These are phyloP conservation scores for Ambrosiella cleistominuta DNA, from an alignment of 2,329 filamentous ascomycete genomes.

Conservation along the genomic window DNA sequence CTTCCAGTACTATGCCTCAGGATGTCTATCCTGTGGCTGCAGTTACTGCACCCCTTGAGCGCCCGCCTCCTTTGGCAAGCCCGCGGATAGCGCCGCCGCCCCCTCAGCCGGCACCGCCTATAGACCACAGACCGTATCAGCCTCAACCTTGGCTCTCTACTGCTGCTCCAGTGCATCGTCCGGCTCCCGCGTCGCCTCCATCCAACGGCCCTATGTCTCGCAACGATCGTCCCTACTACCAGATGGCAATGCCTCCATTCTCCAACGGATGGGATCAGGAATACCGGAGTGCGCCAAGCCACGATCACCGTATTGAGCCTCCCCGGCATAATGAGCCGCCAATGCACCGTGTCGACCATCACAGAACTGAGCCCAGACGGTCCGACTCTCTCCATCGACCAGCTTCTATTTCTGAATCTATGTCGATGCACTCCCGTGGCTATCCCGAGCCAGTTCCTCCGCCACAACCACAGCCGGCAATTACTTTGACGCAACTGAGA, in stretches of 20 bases:
- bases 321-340: background rate
- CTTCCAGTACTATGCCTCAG: background rate
- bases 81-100: constrained; percentile 4
- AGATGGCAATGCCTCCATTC: constrained; percentile 4
- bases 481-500: constrained; percentile 14
- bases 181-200: constrained; percentile 4
- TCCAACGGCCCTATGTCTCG: background rate
- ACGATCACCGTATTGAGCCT: constrained; percentile 4
- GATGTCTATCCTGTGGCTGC: background rate
- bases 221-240: constrained; percentile 6
- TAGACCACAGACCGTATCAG: constrained; percentile 3
- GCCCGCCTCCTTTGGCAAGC: constrained; percentile 15
- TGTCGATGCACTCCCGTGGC: constrained; percentile 6
- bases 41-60: constrained; percentile 14
- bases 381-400: background rate
- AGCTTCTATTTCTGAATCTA: background rate
- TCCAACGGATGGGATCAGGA: constrained; percentile 7
- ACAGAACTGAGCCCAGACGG: background rate
- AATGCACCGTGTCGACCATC: constrained; percentile 4
- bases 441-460: constrained; percentile 5
- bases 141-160: background rate
- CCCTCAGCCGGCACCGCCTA: background rate
- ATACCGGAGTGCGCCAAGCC: background rate
- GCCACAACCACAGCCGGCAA: constrained; percentile 1
- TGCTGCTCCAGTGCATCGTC: constrained; percentile 6